Base-by-base conservation (phyloP, 2,329 filamentous ascomycete genomes). In the Fusarium nisikadoi region DNA sequence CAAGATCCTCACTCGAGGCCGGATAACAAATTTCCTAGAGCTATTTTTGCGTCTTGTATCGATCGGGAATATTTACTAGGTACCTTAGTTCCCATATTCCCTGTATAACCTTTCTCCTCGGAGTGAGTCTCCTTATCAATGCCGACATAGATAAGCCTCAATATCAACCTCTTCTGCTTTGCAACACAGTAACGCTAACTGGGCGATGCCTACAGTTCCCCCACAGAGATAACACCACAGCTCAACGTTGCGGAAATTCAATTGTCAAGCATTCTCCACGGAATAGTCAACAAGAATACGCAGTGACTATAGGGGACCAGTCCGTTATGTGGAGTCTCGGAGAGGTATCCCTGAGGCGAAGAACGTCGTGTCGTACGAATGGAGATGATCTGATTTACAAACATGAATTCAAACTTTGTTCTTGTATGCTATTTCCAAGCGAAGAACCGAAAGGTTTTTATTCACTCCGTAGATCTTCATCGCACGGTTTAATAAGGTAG, bases 81-180 rank as follows among this genome's bases (percentile, higher is more conserved):
- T n/a, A 23, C 46, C 31, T 12, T 46, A 65, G 60, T 35, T 47
- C 29, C 46, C 43, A 49, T 73, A 47, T 58, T 54, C 42, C 46
- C 55, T 68, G 62, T 38, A 55, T 46, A 39, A 29, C 41, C 47
- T 66, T 68, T 74, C 65, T 73, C 71, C 71, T 73, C 71, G 71
- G 71, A 73, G 58, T 33, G 46, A 60, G 33, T 38, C 25, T 50
- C 36, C 62, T 73, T 71, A 62, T 59, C 70, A 74, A 59, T 58
- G 4, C 35, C 9, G 47, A n/a, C 27, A 55, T 25, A 68, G 71
- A 73, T 74, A 73, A 73, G 71, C 55, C 68, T 47, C 58, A 69
- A 49, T 46, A 29, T 58, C 31, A 65, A 56, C 41, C 53, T 39
- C 42, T 11, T 36, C 25, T 43, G 25, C 47, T 66, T 70, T 71